These are phyloP conservation scores for Elsinoe necatrix DNA, from an alignment of 2,329 filamentous ascomycete genomes.

Conservation along the genomic window DNA sequence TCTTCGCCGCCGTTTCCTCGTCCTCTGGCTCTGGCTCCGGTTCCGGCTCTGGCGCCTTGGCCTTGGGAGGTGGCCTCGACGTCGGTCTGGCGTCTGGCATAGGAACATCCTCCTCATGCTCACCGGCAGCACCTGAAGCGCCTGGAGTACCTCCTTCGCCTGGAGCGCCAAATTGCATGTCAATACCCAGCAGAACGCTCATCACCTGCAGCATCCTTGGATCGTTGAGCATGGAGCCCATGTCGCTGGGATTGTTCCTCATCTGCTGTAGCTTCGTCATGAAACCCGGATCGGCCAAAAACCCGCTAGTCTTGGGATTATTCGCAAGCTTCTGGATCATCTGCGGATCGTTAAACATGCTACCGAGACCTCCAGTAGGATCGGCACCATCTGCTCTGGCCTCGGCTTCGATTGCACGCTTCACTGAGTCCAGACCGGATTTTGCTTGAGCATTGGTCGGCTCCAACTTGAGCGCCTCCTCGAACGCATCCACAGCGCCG, in stretches of 20 bases:
- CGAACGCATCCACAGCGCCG: slow-evolving; percentile 80
- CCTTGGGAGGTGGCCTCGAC: slow-evolving; percentile 45
- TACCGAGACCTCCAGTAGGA: slow-evolving; percentile 67
- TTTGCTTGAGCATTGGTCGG: slow-evolving; percentile 88
- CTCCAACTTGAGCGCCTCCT: slow-evolving; percentile 89
- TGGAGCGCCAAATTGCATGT: slow-evolving; percentile 65
- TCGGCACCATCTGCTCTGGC: slow-evolving; percentile 56
- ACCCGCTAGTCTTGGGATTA: slow-evolving; percentile 84
- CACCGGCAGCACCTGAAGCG: slow-evolving; percentile 34
- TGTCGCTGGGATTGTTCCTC: slow-evolving; percentile 68
- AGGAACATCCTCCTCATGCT: slow-evolving; percentile 61
- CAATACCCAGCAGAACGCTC: slow-evolving; percentile 85
- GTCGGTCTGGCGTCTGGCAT: slow-evolving; percentile 63
- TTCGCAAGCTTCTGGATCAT: slow-evolving; percentile 80
- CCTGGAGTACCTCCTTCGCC: slow-evolving; percentile 35
- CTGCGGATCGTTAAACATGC: slow-evolving; percentile 90
- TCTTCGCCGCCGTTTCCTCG: slow-evolving; percentile 74
- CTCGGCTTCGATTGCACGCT: slow-evolving; percentile 79
- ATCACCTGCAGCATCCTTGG: slow-evolving; percentile 90
- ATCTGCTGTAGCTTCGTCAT: slow-evolving; percentile 82
- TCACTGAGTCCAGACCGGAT: slow-evolving; percentile 72
- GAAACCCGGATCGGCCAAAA: slow-evolving; percentile 75
- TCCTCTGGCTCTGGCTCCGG: slow-evolving; percentile 62
- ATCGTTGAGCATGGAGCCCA: slow-evolving; percentile 75
- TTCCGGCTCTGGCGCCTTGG: slow-evolving; percentile 50